Evolutionary conservation across 2,329 filamentous ascomycete genomes (phyloP), one percentile per base, ranked within the genome.

Genomic region (Pseudogymnoascus sp.): DNA sequence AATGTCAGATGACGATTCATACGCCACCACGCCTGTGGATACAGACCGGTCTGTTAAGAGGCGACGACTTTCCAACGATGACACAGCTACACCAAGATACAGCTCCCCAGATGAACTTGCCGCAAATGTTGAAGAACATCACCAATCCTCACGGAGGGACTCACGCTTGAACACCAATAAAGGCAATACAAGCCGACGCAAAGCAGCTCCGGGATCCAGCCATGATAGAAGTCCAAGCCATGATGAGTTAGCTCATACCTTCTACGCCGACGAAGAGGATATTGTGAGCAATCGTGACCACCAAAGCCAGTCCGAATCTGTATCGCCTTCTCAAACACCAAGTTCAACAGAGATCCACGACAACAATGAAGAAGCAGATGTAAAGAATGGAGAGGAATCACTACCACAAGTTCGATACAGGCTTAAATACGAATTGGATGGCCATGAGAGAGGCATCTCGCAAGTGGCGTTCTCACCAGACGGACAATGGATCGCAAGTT

Each of bases 401-500:
- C 33, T 33, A 16, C n/a, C 60, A 26, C 70, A 68, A 40, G 65
- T 74, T 12, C 72, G 72, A 24, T 74, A 73, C 77, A 82, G 79
- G 43, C 83, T 86, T 35, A 84, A 86, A 61, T 83, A 93, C 67
- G 82, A 89, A 19, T 82, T 97, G 19, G 84, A 82, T 65, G 93
- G 92, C 2, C 93, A 98, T 77, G 82, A 84, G 60, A 86, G 88
- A 65, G 87, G 90, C 22, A 85, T 98, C 1, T 89, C 93, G 2
- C 87, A 91, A 62, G 91, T 96, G 59, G 89, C 90, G 70, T 96
- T 97, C 76, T 97, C 93, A 1, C 95, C 93, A 0, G 89, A 97
- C 76, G 91, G 92, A 4, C 84, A 84, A 33, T 95, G 90, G 86
- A 90, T 99, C 68, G 95, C 95, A 19, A 95, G 89, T 66, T 89